Conservation (phyloP, 164 flowering plant genomes). For the Vitis rotundifolia region DNA sequence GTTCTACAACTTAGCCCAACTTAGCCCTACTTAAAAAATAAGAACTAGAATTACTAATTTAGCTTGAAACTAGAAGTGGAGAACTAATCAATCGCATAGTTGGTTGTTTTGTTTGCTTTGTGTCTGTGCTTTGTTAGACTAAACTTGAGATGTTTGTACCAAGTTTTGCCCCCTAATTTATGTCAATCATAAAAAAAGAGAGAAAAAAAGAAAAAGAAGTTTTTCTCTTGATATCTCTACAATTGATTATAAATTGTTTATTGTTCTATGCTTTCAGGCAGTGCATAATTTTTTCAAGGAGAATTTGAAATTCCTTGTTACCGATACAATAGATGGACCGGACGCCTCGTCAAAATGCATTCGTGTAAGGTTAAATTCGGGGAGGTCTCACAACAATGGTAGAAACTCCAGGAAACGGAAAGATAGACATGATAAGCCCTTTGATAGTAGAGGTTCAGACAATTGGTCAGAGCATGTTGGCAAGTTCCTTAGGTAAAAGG, state of each 20-base stretch:
- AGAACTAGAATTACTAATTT: too few relatives aligned
- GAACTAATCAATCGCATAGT: too few relatives aligned
- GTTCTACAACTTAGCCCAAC: too few relatives aligned
- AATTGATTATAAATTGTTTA: background rate
- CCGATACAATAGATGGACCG: slow-evolving; percentile 90
- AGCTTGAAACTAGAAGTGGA: too few relatives aligned
- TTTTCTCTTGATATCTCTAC: background rate
- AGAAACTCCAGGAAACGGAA: slow-evolving; percentile 69
- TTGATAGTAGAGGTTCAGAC: slow-evolving; percentile 87
- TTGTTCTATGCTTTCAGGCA: slow-evolving; percentile 47
- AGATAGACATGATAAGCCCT: slow-evolving; percentile 69
- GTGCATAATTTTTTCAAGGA: slow-evolving; percentile 86
- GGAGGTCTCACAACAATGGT: slow-evolving; percentile 38
- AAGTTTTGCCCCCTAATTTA: too few relatives aligned
- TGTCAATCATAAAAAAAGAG: too few relatives aligned
- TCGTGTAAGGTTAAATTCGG: slow-evolving; percentile 66
- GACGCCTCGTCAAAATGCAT: slow-evolving; percentile 76
- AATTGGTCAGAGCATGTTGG: slow-evolving; percentile 79
- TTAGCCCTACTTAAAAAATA: too few relatives aligned
- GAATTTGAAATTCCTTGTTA: slow-evolving; percentile 80
- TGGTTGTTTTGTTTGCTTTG: too few relatives aligned
- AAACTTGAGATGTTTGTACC: too few relatives aligned
- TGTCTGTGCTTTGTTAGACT: too few relatives aligned
- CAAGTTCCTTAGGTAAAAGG: slow-evolving; percentile 81
- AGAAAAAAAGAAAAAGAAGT: too few relatives aligned